phyloP scores from a whole-genome alignment of 2,329 filamentous ascomycete genomes.

The Monilinia polystroma region DNA sequence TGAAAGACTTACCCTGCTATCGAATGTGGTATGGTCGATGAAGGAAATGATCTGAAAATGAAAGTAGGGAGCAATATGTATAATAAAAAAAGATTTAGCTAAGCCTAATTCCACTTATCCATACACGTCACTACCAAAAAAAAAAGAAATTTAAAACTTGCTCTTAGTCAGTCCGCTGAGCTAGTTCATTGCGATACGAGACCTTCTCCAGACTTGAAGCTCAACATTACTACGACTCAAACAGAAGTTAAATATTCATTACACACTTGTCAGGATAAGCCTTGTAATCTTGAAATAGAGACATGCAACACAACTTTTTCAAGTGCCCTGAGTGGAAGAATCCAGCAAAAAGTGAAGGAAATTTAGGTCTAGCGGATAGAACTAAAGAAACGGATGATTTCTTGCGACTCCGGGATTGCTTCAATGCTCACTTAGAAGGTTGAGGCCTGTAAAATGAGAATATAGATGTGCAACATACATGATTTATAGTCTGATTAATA shows the following conservation, averaged over 20 bases:
- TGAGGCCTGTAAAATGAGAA: neutral
- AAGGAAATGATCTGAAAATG: too few relatives aligned
- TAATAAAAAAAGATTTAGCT: too few relatives aligned
- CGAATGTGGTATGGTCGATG: too few relatives aligned
- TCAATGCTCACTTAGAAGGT: neutral
- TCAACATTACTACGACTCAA: neutral
- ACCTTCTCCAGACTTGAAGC: neutral
- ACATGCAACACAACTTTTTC: neutral
- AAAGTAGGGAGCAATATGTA: too few relatives aligned
- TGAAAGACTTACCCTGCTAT: too few relatives aligned
- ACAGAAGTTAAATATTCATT: too few relatives aligned
- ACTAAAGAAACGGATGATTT: neutral
- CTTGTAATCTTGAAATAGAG: neutral
- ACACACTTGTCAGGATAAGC: neutral
- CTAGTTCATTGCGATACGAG: neutral
- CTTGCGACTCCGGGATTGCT: neutral
- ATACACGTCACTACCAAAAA: too few relatives aligned
- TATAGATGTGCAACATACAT: neutral
- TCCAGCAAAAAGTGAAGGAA: neutral
- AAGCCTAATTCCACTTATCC: too few relatives aligned
- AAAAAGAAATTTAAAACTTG: too few relatives aligned
- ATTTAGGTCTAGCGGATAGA: neutral
- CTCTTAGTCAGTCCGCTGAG: neutral
- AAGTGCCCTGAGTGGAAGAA: neutral
- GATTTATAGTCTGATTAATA: too few relatives aligned